Conservation (phyloP, 768 basidiomycete species). For the Boletellus ananas region DNA sequence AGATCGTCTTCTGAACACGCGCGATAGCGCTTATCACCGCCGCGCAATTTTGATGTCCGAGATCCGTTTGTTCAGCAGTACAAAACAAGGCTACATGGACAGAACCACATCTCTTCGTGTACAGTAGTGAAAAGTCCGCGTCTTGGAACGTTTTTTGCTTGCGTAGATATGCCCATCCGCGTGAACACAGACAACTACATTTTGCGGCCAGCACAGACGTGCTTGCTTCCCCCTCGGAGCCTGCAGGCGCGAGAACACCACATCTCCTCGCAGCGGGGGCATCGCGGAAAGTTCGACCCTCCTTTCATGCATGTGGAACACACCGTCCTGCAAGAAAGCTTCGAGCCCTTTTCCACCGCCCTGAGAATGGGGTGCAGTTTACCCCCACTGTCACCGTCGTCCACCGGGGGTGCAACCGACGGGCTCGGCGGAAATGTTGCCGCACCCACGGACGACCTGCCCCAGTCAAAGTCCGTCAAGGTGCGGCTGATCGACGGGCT, state of each 20-base stretch:
- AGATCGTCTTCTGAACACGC: constrained; percentile 57
- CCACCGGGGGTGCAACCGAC: constrained; percentile 19
- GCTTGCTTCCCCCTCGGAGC: constrained; percentile 48
- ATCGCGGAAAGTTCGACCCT: constrained; percentile 59
- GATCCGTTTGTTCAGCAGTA: too few species aligned
- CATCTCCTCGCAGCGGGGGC: constrained; percentile 51
- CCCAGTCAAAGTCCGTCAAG: constrained; percentile 22
- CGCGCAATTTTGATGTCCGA: neutral
- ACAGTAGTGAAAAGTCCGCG: too few species aligned
- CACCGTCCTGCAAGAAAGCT: constrained; percentile 38
- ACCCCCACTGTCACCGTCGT: constrained; percentile 4
- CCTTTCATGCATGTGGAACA: constrained; percentile 53
- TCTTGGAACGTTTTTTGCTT: too few species aligned
- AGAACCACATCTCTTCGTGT: too few species aligned
- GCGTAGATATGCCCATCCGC: too few species aligned
- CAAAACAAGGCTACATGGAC: too few species aligned
- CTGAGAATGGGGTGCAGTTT: constrained; percentile 45
- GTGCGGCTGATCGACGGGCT: constrained; percentile 45
- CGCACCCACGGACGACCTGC: constrained; percentile 9
- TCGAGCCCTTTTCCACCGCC: constrained; percentile 50
- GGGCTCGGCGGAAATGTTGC: constrained; percentile 4
- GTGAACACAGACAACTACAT: constrained; percentile 1
- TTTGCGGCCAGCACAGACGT: constrained; percentile 37
- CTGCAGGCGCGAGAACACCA: constrained; percentile 68
- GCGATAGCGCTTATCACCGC: too few species aligned